A percentile compares a stretch with the other conserved stretches of the same genome.
phyloP scores from a whole-genome alignment of 345 rosid species.

The Camelina neglecta region DNA sequence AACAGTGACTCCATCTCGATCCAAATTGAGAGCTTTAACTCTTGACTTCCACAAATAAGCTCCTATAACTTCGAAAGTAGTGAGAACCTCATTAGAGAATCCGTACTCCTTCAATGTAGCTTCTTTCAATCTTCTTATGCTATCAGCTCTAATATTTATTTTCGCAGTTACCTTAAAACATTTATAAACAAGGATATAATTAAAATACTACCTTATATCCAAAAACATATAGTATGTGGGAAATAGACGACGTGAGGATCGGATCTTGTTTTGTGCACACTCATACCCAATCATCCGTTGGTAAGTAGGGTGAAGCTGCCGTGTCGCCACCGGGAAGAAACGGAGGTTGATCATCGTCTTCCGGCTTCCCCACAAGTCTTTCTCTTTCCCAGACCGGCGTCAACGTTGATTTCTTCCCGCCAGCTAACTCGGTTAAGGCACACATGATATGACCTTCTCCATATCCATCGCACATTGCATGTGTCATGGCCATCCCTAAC shows the following conservation, averaged over 20 bases:
- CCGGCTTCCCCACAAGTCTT: slow-evolving; percentile 34
- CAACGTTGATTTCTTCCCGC: slow-evolving; percentile 42
- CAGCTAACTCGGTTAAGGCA: slow-evolving; percentile 50
- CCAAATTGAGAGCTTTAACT: slow-evolving; percentile 28
- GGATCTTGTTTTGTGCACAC: background rate
- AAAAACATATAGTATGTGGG: background rate
- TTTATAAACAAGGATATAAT: background rate
- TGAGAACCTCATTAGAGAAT: background rate
- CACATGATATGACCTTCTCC: slow-evolving; percentile 53
- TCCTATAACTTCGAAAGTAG: slow-evolving; percentile 36
- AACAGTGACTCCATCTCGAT: slow-evolving; percentile 33
- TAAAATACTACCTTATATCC: background rate
- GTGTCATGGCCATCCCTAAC: slow-evolving; percentile 55
- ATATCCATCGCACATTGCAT: slow-evolving; percentile 60
- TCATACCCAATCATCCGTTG: slow-evolving; percentile 36
- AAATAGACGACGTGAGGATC: background rate
- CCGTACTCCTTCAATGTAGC: slow-evolving; percentile 5
- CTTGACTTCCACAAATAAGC: slow-evolving; percentile 39
- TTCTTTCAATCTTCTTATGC: slow-evolving; percentile 33
- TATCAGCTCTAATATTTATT: slow-evolving; percentile 19
- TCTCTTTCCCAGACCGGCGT: slow-evolving; percentile 62
- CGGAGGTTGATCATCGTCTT: background rate
- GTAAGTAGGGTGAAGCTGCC: slow-evolving; percentile 45
- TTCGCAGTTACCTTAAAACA: slow-evolving; percentile 24
- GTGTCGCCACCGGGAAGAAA: slow-evolving; percentile 10